phyloP scores from a whole-genome alignment of 345 rosid genomes.

The Gossypium stocksii region DNA sequence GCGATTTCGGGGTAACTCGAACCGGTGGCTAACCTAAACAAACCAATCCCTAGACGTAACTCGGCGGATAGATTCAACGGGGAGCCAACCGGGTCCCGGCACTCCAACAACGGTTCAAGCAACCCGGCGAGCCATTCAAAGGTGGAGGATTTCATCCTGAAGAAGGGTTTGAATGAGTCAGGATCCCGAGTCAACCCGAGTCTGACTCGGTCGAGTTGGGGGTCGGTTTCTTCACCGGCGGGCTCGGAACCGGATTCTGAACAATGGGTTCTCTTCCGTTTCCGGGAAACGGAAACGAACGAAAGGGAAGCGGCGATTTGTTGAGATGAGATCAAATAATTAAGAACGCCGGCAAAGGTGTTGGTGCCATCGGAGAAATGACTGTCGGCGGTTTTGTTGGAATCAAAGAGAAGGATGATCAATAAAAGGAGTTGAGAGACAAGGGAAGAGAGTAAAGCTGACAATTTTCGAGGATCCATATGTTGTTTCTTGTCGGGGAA shows the following conservation, averaged over 20 bases:
- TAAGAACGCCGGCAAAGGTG: conserved; percentile 33
- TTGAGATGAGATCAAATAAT: conserved; percentile 36
- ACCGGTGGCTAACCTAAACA: conserved; percentile 50
- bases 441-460: conserved; percentile 41
- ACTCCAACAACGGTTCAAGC: conserved; percentile 64
- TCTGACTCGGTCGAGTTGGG: conserved; percentile 12
- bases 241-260: conserved; percentile 33
- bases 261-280: conserved; percentile 47
- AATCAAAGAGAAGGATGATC: conserved; percentile 30
- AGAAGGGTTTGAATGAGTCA: conserved; percentile 40
- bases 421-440: conserved; percentile 41
- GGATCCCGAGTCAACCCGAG: conserved; percentile 28
- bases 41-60: conserved; percentile 56
- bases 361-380: conserved; percentile 17
- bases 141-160: conserved; percentile 52
- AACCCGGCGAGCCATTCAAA: conserved; percentile 65
- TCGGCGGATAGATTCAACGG: conserved; percentile 55
- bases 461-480: background rate
- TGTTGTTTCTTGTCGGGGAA: background rate
- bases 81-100: conserved; percentile 62
- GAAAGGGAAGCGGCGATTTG: conserved; percentile 41
- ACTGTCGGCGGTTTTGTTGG: background rate
- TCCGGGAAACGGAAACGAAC: conserved; percentile 34
- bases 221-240: conserved; percentile 13
- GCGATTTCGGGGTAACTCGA: conserved; percentile 46